Base-by-base conservation (phyloP, 2,329 filamentous ascomycete species). In the Aquanectria penicillioides region DNA sequence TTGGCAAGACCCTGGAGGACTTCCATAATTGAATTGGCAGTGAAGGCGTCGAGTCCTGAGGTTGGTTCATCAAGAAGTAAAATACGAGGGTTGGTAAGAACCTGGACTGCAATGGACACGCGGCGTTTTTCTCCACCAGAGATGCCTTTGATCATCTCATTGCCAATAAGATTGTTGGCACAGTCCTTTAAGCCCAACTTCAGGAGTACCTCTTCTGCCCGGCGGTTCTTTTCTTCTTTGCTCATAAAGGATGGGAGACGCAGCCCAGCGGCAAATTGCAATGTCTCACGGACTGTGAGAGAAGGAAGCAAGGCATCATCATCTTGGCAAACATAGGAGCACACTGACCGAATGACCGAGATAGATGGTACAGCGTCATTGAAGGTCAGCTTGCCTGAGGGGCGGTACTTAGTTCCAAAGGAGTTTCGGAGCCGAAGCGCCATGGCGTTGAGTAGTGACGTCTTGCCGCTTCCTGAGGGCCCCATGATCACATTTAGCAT, bases 121-220 rank as follows among this genome's bases (percentile, higher is more conserved):
- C 91, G 84, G 3, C 91, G 83, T 74, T 93, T 93, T 74, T 94
- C 90, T 15, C 91, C 91, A 3, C 91, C 91, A 8, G 89, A 92
- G 25, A 94, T 93, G 0, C 91, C 90, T 71, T 93, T 93, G 64
- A 91, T 82, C 4, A 91, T 74, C 8, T 91, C 89, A 56, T 84
- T 89, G 3, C 91, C 91, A 8, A 94, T 84, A 0, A 93, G 73
- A 50, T 90, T 92, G 68, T 93, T 86, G 1, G 90, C 91, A 63
- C 90, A 93, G 64, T 93, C 90, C 67, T 92, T 92, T 4, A 93
- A 75, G 0, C 91, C 91, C 83, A 93, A 87, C 70, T 92, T 92
- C 13, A 90, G 72, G 2, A 94, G 75, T 0, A 93, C 86, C 13
- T 91, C 87, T 65, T 93, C 90, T 0, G 90, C 90, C 2, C 88